Conservation (phyloP, 495 filamentous ascomycete species). For the Durotheca rogersii region DNA sequence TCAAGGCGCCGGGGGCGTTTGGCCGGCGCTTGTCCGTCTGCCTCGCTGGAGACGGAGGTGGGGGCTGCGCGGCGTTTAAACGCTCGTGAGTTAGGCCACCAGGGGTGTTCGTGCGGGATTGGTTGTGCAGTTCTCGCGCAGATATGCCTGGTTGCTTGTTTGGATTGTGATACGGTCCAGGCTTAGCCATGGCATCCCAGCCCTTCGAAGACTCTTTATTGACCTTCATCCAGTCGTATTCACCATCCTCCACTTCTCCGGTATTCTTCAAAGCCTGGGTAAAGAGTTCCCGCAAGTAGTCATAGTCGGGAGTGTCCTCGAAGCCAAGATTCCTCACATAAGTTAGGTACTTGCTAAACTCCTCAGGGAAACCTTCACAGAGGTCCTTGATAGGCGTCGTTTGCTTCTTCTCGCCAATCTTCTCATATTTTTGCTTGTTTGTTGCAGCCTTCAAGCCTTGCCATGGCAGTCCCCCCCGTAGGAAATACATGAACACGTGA, state of each 20-base stretch:
- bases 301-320: conserved; percentile 98
- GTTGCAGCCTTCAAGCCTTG: conserved; percentile 98
- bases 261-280: conserved; percentile 94
- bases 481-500: conserved; percentile 99
- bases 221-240: conserved; percentile 99
- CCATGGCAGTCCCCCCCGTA: conserved; percentile 94
- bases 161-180: conserved; percentile 74
- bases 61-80: conserved; percentile 96
- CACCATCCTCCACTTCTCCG: conserved; percentile 94
- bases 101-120: conserved; percentile 58
- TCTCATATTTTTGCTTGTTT: conserved; percentile 99
- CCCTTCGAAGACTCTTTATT: conserved; percentile 79
- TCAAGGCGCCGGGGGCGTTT: conserved; percentile 72
- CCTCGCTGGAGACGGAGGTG: conserved; percentile 83
- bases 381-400: conserved; percentile 95
- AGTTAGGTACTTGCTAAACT: conserved; percentile 95
- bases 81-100: conserved; percentile 75
- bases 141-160: conserved; percentile 74
- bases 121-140: conserved; percentile 71
- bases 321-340: conserved; percentile 98
- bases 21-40: conserved; percentile 78
- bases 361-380: conserved; percentile 94
- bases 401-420: conserved; percentile 99
- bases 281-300: conserved; percentile 94
- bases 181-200: conserved; percentile 90